Evolutionary conservation across 169 alveolate genomes (phyloP).

Genomic region (Cystoisospora suis): DNA sequence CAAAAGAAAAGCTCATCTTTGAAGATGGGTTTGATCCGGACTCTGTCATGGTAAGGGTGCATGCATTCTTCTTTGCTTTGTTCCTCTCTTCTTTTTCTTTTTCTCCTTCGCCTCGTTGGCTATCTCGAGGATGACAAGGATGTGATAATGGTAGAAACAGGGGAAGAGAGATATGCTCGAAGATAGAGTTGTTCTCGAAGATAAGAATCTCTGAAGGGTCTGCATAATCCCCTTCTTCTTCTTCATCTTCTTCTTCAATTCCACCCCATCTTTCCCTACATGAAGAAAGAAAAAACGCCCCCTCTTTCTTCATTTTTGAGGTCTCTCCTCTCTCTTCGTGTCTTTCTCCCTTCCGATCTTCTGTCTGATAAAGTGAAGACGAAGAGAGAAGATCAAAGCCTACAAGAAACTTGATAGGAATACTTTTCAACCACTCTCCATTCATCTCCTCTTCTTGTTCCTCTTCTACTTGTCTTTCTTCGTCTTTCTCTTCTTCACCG

Average conservation of each 20-base stretch:
- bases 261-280: not conserved
- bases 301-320: too few relatives aligned
- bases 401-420: not conserved
- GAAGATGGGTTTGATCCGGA: not conserved
- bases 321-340: not conserved
- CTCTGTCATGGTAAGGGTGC: not conserved
- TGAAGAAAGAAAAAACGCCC: not conserved
- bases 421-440: not conserved
- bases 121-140: not conserved
- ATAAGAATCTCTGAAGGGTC: constrained; percentile 6
- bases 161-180: not conserved
- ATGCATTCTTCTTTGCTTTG: not conserved
- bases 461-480: not conserved
- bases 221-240: not conserved
- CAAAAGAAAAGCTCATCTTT: not conserved
- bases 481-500: not conserved
- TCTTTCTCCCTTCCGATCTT: not conserved
- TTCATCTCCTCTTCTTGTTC: not conserved
- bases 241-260: too few relatives aligned
- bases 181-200: not conserved
- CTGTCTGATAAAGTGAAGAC: too few relatives aligned
- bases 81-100: not conserved
- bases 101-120: not conserved
- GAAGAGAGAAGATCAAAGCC: too few relatives aligned
- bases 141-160: not conserved